phyloP scores from a whole-genome alignment of 2,329 filamentous ascomycete species.

The Lomentospora prolificans region DNA sequence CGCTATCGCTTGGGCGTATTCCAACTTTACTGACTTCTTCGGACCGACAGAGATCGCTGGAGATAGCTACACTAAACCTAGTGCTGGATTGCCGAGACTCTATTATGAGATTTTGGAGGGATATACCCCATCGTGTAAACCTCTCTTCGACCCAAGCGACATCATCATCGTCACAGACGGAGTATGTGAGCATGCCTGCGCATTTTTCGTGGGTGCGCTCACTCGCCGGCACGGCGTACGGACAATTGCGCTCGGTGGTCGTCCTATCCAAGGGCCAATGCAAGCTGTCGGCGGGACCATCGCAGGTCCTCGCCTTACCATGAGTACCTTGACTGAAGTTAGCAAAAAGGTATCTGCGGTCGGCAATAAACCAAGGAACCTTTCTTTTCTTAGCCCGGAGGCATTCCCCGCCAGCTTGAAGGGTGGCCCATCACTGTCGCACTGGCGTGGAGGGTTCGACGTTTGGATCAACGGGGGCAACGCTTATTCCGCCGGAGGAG shows the following conservation, averaged over 20 bases:
- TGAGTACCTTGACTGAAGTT: neutral
- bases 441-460: neutral
- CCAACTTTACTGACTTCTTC: neutral
- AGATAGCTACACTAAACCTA: neutral
- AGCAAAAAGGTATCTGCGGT: neutral
- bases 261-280: conserved; percentile 42
- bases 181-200: conserved; percentile 15
- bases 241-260: conserved; percentile 48
- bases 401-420: neutral
- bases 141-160: conserved; percentile 10
- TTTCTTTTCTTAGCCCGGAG: neutral
- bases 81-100: neutral
- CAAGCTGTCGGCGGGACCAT: conserved; percentile 58
- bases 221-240: conserved; percentile 2
- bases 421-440: conserved; percentile 6
- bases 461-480: conserved; percentile 14
- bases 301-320: conserved; percentile 27
- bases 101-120: neutral
- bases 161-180: conserved; percentile 17
- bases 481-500: conserved; percentile 13
- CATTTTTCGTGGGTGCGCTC: conserved; percentile 12
- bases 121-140: neutral
- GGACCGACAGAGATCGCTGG: neutral
- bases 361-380: neutral
- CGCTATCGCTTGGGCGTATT: neutral